Percentiles rank a stretch among this genome's conserved stretches.
These are phyloP conservation scores for Vigna angularis DNA, from an alignment of 306 rosid species.

Conservation along the genomic window DNA sequence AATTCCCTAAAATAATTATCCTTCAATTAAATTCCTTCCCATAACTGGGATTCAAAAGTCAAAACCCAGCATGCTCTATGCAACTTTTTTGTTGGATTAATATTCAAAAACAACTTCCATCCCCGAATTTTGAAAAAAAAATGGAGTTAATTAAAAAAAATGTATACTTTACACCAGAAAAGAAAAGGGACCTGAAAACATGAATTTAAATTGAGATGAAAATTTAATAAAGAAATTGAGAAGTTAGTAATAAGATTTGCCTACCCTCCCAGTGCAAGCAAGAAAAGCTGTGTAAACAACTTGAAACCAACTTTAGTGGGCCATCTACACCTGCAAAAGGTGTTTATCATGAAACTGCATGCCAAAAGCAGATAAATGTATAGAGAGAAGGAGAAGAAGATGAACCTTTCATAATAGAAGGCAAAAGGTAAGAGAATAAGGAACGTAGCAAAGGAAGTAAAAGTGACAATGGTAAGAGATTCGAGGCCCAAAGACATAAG, in stretches of 20 bases:
- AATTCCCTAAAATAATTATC: conserved; percentile 30
- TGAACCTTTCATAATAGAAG: conserved; percentile 70
- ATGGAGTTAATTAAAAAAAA: neutral
- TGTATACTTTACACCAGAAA: neutral
- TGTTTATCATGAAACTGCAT: neutral
- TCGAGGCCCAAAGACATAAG: conserved; percentile 75
- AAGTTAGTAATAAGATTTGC: neutral
- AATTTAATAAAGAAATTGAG: neutral
- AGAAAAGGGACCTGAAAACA: neutral
- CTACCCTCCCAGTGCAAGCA: conserved; percentile 81
- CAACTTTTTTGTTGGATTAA: neutral
- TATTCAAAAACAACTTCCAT: neutral
- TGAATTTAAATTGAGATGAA: neutral
- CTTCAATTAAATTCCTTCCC: conserved; percentile 31
- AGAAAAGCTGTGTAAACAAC: conserved; percentile 56
- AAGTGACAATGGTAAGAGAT: conserved; percentile 67
- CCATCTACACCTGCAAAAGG: conserved; percentile 69
- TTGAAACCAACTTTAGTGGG: conserved; percentile 62
- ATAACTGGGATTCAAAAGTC: conserved; percentile 15
- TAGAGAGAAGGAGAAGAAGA: conserved; percentile 4
- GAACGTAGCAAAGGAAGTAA: conserved; percentile 65
- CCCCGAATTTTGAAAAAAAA: neutral
- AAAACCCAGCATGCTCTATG: conserved; percentile 12
- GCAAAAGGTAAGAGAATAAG: conserved; percentile 70
- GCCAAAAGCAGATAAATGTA: neutral